Conservation (phyloP, 805 yeast genomes). For the Kazachstania viticola region DNA sequence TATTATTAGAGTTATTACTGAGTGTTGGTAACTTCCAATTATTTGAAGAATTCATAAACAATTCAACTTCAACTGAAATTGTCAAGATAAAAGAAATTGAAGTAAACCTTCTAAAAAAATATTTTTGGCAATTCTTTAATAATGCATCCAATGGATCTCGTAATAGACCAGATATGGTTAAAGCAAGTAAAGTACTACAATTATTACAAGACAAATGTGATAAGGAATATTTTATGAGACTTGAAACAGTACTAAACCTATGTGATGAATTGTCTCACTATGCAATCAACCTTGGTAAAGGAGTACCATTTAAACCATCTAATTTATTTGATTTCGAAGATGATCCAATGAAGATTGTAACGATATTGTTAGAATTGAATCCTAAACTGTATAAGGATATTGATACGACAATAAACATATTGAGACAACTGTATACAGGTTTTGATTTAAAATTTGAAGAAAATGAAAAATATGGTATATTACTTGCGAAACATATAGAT, state of each 20-base stretch:
- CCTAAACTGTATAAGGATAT: constrained; percentile 37
- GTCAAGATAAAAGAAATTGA: constrained; percentile 7
- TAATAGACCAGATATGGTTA: constrained; percentile 30
- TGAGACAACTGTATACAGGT: constrained; percentile 32
- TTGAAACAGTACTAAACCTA: constrained; percentile 17
- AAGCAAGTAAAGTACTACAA: constrained; percentile 24
- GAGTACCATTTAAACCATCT: constrained; percentile 30
- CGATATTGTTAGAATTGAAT: constrained; percentile 42
- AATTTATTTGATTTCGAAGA: constrained; percentile 24
- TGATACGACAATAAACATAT: constrained; percentile 31
- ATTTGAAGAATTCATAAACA: constrained; percentile 8
- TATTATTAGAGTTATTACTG: constrained; percentile 20
- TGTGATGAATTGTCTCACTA: constrained; percentile 22
- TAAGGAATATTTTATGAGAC: constrained; percentile 5
- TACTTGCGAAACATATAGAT: constrained; percentile 48
- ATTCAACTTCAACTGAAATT: not conserved
- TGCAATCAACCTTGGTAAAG: constrained; percentile 24
- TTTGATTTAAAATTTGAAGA: constrained; percentile 10
- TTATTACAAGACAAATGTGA: constrained; percentile 9
- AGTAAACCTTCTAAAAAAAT: constrained; percentile 12
- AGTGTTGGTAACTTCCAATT: constrained; percentile 21
- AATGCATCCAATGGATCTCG: constrained; percentile 32
- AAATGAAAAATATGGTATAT: constrained; percentile 7
- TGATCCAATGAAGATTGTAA: constrained; percentile 29
- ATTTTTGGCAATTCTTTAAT: constrained; percentile 34